phyloP scores from a whole-genome alignment of 768 basidiomycete species.

The Suillus occidentalis region DNA sequence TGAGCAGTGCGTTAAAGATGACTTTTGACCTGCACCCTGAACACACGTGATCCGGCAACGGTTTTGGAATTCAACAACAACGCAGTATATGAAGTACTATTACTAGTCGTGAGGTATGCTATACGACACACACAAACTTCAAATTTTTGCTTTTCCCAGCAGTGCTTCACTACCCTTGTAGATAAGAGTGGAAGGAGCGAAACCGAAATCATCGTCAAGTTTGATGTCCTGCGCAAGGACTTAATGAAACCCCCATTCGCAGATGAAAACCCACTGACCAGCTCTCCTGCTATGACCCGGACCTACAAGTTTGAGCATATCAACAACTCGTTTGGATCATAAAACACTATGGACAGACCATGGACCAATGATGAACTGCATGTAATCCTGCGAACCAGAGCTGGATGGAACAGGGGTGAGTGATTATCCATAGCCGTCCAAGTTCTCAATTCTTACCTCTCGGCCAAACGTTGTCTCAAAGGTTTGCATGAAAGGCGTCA shows the following conservation, averaged over 20 bases:
- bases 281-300: conserved; percentile 80
- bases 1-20: neutral
- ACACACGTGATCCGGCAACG: neutral
- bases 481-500: conserved; percentile 75
- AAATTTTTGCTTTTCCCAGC: conserved; percentile 67
- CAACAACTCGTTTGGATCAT: conserved; percentile 2
- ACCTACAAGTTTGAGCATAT: conserved; percentile 45
- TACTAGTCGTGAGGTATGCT: conserved; percentile 1
- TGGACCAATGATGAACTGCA: conserved; percentile 90
- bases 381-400: conserved; percentile 86
- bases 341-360: conserved; percentile 48
- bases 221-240: conserved; percentile 52
- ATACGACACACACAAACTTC: conserved; percentile 13
- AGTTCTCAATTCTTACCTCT: conserved; percentile 50
- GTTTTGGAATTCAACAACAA: neutral
- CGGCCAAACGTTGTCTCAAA: conserved; percentile 81
- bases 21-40: neutral
- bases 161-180: conserved; percentile 68
- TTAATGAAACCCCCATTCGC: conserved; percentile 8
- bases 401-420: conserved; percentile 36
- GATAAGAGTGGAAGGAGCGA: conserved; percentile 82
- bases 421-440: neutral
- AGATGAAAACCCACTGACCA: conserved; percentile 46
- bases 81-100: neutral
- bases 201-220: conserved; percentile 77